phyloP scores from a whole-genome alignment of 768 basidiomycete species.

The Paxillus ammoniavirescens region DNA sequence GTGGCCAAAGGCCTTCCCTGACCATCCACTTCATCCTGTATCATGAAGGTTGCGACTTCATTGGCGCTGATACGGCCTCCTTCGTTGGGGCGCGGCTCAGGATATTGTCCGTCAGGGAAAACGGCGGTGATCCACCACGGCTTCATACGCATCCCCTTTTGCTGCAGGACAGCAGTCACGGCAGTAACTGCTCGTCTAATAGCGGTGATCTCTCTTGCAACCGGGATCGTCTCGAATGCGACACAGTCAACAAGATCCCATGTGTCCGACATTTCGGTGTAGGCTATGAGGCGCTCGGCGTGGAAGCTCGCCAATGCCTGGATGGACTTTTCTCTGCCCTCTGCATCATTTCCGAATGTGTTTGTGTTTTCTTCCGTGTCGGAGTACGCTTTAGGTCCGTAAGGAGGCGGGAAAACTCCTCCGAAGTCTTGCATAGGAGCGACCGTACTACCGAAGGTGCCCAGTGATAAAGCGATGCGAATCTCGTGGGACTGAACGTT shows the following conservation, averaged over 20 bases:
- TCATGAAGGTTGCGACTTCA: slow-evolving; percentile 45
- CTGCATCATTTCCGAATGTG: slow-evolving; percentile 37
- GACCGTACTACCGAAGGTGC: slow-evolving; percentile 71
- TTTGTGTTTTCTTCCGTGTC: slow-evolving; percentile 38
- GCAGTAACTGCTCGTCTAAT: slow-evolving; percentile 57
- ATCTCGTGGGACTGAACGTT: slow-evolving; percentile 22
- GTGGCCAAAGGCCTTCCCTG: slow-evolving; percentile 16
- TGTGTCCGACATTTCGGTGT: slow-evolving; percentile 42
- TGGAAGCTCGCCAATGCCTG: slow-evolving; percentile 62
- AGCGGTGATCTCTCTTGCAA: slow-evolving; percentile 61
- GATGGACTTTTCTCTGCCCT: slow-evolving; percentile 39
- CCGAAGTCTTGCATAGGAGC: slow-evolving; percentile 68
- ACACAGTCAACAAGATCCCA: slow-evolving; percentile 63
- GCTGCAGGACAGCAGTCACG: slow-evolving; percentile 29
- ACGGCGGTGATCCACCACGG: slow-evolving; percentile 77
- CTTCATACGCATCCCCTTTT: slow-evolving; percentile 37
- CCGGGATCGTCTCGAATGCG: slow-evolving; percentile 79
- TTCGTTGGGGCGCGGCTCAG: slow-evolving; percentile 35
- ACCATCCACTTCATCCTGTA: slow-evolving; percentile 23
- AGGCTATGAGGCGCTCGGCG: slow-evolving; percentile 54
- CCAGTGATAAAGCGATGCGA: slow-evolving; percentile 66
- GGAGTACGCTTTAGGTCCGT: slow-evolving; percentile 53
- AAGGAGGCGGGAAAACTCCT: slow-evolving; percentile 75
- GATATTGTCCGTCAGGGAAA: slow-evolving; percentile 49
- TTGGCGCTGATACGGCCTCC: slow-evolving; percentile 27